Evolutionary conservation across 1,284 basidiomycete genomes (phyloP).

Genomic region (Mycena sp.): DNA sequence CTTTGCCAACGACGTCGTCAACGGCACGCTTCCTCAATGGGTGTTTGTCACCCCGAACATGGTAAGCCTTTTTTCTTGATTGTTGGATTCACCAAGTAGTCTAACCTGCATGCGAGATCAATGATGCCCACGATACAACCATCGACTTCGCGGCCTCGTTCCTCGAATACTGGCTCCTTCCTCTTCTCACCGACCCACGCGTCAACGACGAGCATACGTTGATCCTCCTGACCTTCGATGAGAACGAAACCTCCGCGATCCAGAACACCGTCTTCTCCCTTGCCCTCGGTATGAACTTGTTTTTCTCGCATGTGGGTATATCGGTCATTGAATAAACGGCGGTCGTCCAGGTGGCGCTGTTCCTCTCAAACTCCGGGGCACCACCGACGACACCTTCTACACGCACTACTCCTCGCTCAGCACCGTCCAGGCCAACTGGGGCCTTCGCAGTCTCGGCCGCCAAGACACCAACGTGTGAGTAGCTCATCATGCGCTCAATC

Average conservation of each 20-base stretch:
- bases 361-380: conserved; percentile 53
- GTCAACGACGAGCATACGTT: conserved; percentile 45
- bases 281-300: conserved; percentile 49
- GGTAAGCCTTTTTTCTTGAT: conserved; percentile 19
- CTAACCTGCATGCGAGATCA: conserved; percentile 26
- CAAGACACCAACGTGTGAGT: conserved; percentile 49
- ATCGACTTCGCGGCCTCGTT: conserved; percentile 59
- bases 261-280: conserved; percentile 61
- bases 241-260: conserved; percentile 58
- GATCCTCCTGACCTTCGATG: conserved; percentile 45
- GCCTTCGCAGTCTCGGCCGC: conserved; percentile 65
- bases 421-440: conserved; percentile 74
- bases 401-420: conserved; percentile 73
- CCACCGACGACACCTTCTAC: conserved; percentile 64
- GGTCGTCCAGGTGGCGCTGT: conserved; percentile 49
- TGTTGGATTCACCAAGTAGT: too few species aligned
- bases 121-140: conserved; percentile 70
- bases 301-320: too few species aligned
- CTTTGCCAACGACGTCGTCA: conserved; percentile 59
- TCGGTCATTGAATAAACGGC: too few species aligned
- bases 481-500: neutral
- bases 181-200: conserved; percentile 55
- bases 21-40: conserved; percentile 67
- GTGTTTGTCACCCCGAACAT: conserved; percentile 73
- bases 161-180: conserved; percentile 63